Conservation (phyloP, 805 yeast genomes). For the Ogataea haglerorum region DNA sequence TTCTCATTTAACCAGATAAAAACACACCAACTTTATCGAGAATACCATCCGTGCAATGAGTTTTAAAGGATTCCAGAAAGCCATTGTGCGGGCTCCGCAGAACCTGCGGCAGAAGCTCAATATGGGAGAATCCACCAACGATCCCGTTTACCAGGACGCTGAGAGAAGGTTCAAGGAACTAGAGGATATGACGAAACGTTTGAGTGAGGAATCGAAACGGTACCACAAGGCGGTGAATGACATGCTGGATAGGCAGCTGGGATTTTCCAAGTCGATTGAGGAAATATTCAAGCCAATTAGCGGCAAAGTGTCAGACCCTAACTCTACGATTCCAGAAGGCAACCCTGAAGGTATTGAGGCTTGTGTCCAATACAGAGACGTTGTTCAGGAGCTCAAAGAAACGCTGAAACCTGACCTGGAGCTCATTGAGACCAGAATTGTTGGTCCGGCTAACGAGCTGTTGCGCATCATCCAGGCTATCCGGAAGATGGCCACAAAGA, state of each 20-base stretch:
- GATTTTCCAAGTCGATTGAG: constrained; percentile 92
- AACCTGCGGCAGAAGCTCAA: constrained; percentile 84
- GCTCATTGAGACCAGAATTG: constrained; percentile 83
- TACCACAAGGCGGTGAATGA: constrained; percentile 91
- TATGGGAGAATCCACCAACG: constrained; percentile 76
- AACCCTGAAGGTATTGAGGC: constrained; percentile 97
- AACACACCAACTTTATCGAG: not conserved
- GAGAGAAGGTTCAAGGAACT: constrained; percentile 93
- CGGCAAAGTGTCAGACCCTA: constrained; percentile 89
- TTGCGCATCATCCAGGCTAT: constrained; percentile 76
- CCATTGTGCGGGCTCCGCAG: constrained; percentile 87
- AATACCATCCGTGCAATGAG: constrained; percentile 53
- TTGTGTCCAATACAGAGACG: constrained; percentile 83
- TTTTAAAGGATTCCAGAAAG: constrained; percentile 82
- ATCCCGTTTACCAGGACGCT: constrained; percentile 91
- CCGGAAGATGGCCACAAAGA: constrained; percentile 90
- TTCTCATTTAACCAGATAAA: not conserved
- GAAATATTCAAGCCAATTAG: constrained; percentile 95
- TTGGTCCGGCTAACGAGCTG: constrained; percentile 88
- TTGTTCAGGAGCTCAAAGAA: constrained; percentile 81
- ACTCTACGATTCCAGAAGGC: constrained; percentile 81
- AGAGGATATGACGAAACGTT: constrained; percentile 83
- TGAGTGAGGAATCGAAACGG: constrained; percentile 85
- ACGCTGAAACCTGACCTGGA: constrained; percentile 90
- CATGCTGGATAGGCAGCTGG: constrained; percentile 90